Percentiles rank a stretch among this genome's conserved stretches.
phyloP scores from a whole-genome alignment of 2,329 filamentous ascomycete species.

The Decorospora gaudefroyi region DNA sequence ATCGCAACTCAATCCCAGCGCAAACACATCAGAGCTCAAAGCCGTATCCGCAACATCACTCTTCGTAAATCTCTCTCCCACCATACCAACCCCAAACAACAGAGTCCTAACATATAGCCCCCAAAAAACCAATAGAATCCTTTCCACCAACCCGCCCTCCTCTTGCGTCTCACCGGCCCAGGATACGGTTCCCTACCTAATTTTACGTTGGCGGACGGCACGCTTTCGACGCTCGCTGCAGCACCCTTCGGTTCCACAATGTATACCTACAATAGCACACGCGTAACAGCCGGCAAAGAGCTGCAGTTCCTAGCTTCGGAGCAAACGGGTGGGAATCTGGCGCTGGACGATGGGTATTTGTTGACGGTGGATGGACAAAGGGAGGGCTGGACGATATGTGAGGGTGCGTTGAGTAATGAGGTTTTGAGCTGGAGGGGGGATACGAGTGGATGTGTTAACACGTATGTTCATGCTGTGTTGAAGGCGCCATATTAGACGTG shows the following conservation, averaged over 20 bases:
- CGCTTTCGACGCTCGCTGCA: slow-evolving; percentile 36
- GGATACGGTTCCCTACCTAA: slow-evolving; percentile 48
- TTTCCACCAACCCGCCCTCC: slow-evolving; percentile 40
- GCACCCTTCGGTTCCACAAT: slow-evolving; percentile 35
- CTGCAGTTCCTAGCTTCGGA: slow-evolving; percentile 41
- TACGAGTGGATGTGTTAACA: slow-evolving; percentile 40
- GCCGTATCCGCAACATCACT: slow-evolving; percentile 48
- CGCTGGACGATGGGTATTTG: slow-evolving; percentile 44
- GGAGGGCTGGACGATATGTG: slow-evolving; percentile 49
- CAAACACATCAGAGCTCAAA: slow-evolving; percentile 40
- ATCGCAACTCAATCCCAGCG: slow-evolving; percentile 26
- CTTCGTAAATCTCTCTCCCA: slow-evolving; percentile 31
- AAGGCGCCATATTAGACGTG: slow-evolving; percentile 45
- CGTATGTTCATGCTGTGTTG: slow-evolving; percentile 48
- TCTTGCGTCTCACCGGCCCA: slow-evolving; percentile 46
- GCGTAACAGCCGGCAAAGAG: slow-evolving; percentile 30
- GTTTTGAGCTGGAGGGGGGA: slow-evolving; percentile 49
- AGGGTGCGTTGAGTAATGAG: slow-evolving; percentile 34
- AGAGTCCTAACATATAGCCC: background rate
- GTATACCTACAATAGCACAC: slow-evolving; percentile 42
- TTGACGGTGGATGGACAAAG: slow-evolving; percentile 44
- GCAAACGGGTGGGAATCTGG: slow-evolving; percentile 43
- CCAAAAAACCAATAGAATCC: slow-evolving; percentile 31
- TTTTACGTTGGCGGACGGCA: slow-evolving; percentile 46
- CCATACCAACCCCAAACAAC: background rate